Base-by-base conservation (phyloP, 2,329 filamentous ascomycete genomes). In the Pseudocercospora musae region DNA sequence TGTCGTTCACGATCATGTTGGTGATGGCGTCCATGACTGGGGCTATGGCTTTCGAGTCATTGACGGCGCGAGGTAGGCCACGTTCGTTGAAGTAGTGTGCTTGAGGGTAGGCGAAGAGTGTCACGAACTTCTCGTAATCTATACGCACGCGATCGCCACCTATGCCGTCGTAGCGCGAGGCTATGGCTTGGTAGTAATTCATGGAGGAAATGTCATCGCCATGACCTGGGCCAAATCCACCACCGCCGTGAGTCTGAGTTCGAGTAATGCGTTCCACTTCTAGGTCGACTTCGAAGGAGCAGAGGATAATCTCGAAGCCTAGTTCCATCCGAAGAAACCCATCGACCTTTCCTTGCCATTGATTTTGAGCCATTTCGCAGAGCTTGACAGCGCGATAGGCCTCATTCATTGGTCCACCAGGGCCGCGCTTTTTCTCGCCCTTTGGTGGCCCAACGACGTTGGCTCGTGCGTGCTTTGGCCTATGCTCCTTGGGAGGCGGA, bases 251-350 rank as follows among this genome's bases (percentile, higher is more conserved):
- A 29, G 31, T 23, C 20, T 58, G 40, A 6, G 64, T 54, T 40
- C 70, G 69, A 9, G 68, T 73, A 20, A 79, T 75, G 5, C 72
- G 69, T 6, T 76, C 66, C 5, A 76, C 63, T 11, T 76, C 69
- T 1, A 82, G 66, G 65, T 78, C 71, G 11, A 76, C 70, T 33
- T 73, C 74, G 65, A 91, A 91, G 58, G 87, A 78, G 72, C 88
- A 91, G 20, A 88, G 78, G 55, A 91, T 88, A 58, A 89, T 80
- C 73, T 91, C 89, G 66, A 90, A 90, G 0, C 89, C 89, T 18
- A 82, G 81, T 70, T 91, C 89, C 81, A 87, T 87, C 10, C 88
- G 82, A 1, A 91, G 74, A 21, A 90, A 78, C 0, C 86, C 87
- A 68, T 90, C 85, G n/a, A 89, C 77, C 13, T 76, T 75, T 29